Base-by-base conservation (phyloP, 148 eudicot species). In the Camellia granthamiana region DNA sequence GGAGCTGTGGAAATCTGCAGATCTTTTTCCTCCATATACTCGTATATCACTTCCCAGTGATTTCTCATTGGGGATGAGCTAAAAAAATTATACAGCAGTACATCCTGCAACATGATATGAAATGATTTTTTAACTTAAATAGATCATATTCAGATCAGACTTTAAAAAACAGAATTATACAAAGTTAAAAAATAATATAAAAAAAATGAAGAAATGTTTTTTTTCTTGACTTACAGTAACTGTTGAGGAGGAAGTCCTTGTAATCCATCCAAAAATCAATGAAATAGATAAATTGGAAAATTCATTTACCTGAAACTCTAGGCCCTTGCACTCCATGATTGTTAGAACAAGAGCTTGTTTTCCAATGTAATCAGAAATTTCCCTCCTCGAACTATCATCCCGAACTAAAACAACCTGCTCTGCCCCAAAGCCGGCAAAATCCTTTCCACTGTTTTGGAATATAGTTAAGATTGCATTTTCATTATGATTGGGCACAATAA, bases 321-420 rank as follows among this genome's bases (percentile, higher is more conserved):
- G 74, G 30, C 88, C 90, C 69, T 88, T 88, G 85, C 88, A 88
- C 81, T 88, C 90, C 15, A 88, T 72, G 43, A 88, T 85, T 62
- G 90, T 88, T 44, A 88, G 81, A 38, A 88, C 90, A 61, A 88
- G 85, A 52, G 90, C 90, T 77, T 75, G 21, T 76, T 84, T 84
- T 42, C 88, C 90, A 58, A 88, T 85, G 61, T 74, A 80, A 21
- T 79, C 70, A 11, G 63, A 76, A 58, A 88, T 80, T 77, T 88
- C 85, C 19, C 75, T 69, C 51, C 80, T 83, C 2, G 43, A 78
- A 75, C 46, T 74, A 41, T 88, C 88, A 78, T 88, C 88, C 1
- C 88, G 87, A 61, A 88, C 90, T 9, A 88, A 69, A 47, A 88
- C 84, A 15, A 88, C 90, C 61, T 88, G 90, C 69, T 88, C 88